Evolutionary conservation across 805 yeast genomes (phyloP).

Genomic region (Wickerhamiella lipophila): DNA sequence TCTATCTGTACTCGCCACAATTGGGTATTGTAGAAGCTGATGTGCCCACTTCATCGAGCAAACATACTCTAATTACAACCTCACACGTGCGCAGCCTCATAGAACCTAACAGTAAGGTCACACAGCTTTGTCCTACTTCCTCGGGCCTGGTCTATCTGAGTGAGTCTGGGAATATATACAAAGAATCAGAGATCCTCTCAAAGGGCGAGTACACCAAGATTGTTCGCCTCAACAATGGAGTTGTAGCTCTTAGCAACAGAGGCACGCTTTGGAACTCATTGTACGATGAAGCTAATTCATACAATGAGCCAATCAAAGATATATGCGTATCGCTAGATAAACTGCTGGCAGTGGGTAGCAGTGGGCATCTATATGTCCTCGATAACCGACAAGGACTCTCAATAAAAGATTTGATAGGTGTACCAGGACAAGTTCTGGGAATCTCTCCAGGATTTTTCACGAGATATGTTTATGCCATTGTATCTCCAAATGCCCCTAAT

Average conservation of each 20-base stretch:
- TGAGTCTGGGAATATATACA: not conserved
- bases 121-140: not conserved
- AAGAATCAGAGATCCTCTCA: not conserved
- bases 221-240: not conserved
- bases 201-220: not conserved
- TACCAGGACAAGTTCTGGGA: not conserved
- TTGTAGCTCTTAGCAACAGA: not conserved
- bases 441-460: not conserved
- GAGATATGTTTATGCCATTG: not conserved
- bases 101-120: not conserved
- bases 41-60: not conserved
- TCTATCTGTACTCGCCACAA: not conserved
- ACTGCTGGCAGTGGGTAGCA: not conserved
- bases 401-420: not conserved
- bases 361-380: slow-evolving; percentile 1
- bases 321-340: not conserved
- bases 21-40: not conserved
- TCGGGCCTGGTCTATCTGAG: not conserved
- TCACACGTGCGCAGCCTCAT: not conserved
- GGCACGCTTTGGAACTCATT: not conserved
- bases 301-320: not conserved
- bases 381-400: not conserved
- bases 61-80: not conserved
- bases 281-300: not conserved
- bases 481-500: not conserved